Conservation (phyloP, 202 grass and related monocot genomes). For the Miscanthus sacchariflorus region DNA sequence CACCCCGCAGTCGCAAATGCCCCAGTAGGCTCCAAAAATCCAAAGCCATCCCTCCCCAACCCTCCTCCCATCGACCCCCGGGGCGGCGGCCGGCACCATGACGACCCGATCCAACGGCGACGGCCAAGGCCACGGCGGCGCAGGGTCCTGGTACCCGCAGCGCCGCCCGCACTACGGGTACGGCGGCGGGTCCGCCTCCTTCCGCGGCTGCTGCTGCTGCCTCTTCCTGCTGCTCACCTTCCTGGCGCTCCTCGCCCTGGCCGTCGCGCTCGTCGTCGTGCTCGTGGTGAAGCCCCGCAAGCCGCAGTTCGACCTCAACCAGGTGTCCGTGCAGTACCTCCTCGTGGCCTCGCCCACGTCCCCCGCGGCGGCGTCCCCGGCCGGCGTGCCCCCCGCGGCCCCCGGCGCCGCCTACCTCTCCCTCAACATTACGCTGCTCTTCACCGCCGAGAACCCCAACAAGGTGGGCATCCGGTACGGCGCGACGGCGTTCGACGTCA, state of each 20-base stretch:
- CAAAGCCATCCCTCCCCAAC: constrained; percentile 35
- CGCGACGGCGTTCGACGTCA: constrained; percentile 78
- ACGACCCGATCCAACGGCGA: constrained; percentile 56
- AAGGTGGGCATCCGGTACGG: constrained; percentile 96
- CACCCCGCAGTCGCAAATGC: constrained; percentile 40
- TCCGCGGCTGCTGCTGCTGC: constrained; percentile 94
- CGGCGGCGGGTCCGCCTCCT: constrained; percentile 67
- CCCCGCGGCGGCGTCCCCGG: constrained; percentile 24
- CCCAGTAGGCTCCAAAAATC: constrained; percentile 63
- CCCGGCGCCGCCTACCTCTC: constrained; percentile 84
- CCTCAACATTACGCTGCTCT: constrained; percentile 97
- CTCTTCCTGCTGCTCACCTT: constrained; percentile 87
- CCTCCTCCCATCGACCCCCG: constrained; percentile 22
- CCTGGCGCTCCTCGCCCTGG: constrained; percentile 88
- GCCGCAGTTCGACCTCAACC: constrained; percentile 99
- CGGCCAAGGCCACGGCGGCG: constrained; percentile 36
- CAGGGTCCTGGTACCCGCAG: constrained; percentile 45
- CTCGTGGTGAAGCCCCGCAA: constrained; percentile 96
- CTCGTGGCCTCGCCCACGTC: constrained; percentile 75
- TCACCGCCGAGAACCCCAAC: constrained; percentile 92
- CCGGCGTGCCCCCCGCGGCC: constrained; percentile 16
- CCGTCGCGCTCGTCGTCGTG: constrained; percentile 83
- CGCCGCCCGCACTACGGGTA: constrained; percentile 75
- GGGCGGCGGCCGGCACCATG: constrained; percentile 49
- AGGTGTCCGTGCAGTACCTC: constrained; percentile 96